Percentiles rank a stretch among this genome's conserved stretches.
Evolutionary conservation across 805 yeast genomes (phyloP).

Genomic region (Starmerella vitae): DNA sequence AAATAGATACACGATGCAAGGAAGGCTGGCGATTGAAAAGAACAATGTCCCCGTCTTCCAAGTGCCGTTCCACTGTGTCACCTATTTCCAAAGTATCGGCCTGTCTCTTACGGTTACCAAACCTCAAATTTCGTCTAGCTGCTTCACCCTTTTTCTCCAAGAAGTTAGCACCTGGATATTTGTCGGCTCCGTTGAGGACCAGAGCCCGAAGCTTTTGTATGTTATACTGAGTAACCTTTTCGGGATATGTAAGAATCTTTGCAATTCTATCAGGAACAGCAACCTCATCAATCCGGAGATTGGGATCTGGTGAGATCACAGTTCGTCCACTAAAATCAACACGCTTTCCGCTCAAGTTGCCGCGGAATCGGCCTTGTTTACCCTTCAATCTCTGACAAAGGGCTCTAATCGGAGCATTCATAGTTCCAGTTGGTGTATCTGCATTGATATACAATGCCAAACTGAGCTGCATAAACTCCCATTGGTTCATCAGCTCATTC

Average conservation of each 20-base stretch:
- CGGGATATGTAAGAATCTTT: slow-evolving; percentile 90
- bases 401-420: slow-evolving; percentile 74
- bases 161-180: slow-evolving; percentile 95
- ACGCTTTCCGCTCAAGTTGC: slow-evolving; percentile 94
- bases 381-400: slow-evolving; percentile 96
- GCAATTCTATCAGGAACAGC: slow-evolving; percentile 98
- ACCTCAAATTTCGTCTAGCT: slow-evolving; percentile 66
- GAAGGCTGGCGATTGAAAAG: slow-evolving; percentile 97
- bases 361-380: slow-evolving; percentile 97
- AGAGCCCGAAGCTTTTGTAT: slow-evolving; percentile 59
- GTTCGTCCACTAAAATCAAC: slow-evolving; percentile 98
- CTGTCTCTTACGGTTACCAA: slow-evolving; percentile 67
- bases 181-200: slow-evolving; percentile 70
- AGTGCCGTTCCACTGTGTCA: slow-evolving; percentile 89
- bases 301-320: slow-evolving; percentile 97
- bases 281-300: slow-evolving; percentile 84
- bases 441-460: slow-evolving; percentile 97
- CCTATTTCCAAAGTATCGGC: slow-evolving; percentile 72
- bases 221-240: slow-evolving; percentile 81
- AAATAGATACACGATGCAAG: slow-evolving; percentile 80
- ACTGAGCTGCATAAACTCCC: slow-evolving; percentile 93
- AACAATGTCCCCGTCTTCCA: slow-evolving; percentile 94
- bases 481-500: slow-evolving; percentile 91
- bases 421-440: slow-evolving; percentile 61
- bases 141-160: slow-evolving; percentile 63